Conservation (phyloP, 495 filamentous ascomycete species). For the Daldinia vernicosa region DNA sequence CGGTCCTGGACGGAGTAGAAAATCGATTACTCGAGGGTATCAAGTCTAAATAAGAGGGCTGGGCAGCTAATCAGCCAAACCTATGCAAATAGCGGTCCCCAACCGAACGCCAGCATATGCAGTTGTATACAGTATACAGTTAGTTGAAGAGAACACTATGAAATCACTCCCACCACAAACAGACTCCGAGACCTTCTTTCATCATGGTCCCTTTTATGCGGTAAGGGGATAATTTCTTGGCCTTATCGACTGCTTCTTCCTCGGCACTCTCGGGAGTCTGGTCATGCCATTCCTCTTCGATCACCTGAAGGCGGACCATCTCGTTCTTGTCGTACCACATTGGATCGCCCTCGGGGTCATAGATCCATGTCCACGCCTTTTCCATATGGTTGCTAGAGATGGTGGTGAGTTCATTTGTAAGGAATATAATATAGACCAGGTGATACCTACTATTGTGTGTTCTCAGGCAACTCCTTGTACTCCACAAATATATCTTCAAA, state of each 20-base stretch:
- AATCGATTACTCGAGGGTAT: slow-evolving; percentile 73
- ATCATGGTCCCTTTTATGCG: slow-evolving; percentile 70
- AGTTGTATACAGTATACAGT: slow-evolving; percentile 13
- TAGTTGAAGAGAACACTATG: slow-evolving; percentile 2
- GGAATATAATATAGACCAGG: neutral
- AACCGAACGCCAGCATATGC: slow-evolving; percentile 20
- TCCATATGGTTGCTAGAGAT: slow-evolving; percentile 71
- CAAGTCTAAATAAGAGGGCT: slow-evolving; percentile 47
- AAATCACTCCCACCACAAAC: slow-evolving; percentile 62
- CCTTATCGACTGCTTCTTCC: slow-evolving; percentile 60
- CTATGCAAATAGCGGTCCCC: slow-evolving; percentile 25
- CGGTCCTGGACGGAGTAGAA: slow-evolving; percentile 86
- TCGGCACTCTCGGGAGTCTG: slow-evolving; percentile 76
- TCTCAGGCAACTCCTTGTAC: slow-evolving; percentile 71
- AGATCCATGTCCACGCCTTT: slow-evolving; percentile 82
- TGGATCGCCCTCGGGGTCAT: slow-evolving; percentile 66
- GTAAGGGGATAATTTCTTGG: slow-evolving; percentile 66
- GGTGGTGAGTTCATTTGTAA: slow-evolving; percentile 20
- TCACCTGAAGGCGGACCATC: slow-evolving; percentile 82
- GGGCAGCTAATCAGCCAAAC: slow-evolving; percentile 30
- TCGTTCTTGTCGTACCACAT: slow-evolving; percentile 91
- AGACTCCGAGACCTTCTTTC: slow-evolving; percentile 60
- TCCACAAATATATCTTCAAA: slow-evolving; percentile 91
- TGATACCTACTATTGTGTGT: slow-evolving; percentile 73
- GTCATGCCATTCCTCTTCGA: slow-evolving; percentile 87